Base-by-base conservation (phyloP, 2,329 filamentous ascomycete species). In the Metarhizium rileyi region DNA sequence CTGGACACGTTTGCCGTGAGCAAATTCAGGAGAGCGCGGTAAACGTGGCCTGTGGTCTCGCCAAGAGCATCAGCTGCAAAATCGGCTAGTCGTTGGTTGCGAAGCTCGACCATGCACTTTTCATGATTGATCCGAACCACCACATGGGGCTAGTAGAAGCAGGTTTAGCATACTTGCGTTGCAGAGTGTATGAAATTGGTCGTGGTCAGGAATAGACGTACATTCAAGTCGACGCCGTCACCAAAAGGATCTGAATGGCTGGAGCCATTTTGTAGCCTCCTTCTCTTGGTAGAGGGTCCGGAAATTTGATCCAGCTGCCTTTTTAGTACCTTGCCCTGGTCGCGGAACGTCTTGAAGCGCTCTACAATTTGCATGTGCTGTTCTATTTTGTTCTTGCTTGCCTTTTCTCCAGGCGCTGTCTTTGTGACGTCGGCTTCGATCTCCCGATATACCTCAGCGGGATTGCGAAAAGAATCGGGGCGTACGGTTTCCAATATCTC, bases 81-180 rank as follows among this genome's bases (percentile, higher is more conserved):
- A n/a, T 81, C 75, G 47, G 84, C 80, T 3, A 97, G 80, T 20
- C 82, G 80, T 55, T 84, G 78, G 59, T 89, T 95, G 50, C 91
- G 87, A 54, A 95, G 74, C 46, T 87, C 83, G 9, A 96, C 87
- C 6, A 84, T 73, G 52, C 89, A 87, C 65, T 91, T 94, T 50
- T 90, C 85, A 60, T 88, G 84, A 62, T 95, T 96, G 49, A 96
- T 74, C 26, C 84, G 81, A 45, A 97, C 73, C 33, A 90, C 76
- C 55, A 90, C 73, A 51, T 86, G 78, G 46, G 81, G 77, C 83
- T 94, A 61, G 6, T 7, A 4, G 16, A 38, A n/a, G 22, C 20
- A 22, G 22, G 6, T 26, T 53, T 45, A 53, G 49, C 30, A 46
- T 23, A 35, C 7, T 23, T 14, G 25, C n/a, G 6, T 12, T 10